Evolutionary conservation across 345 rosid genomes (phyloP), one percentile per base, ranked within the genome.

Genomic region (Salix exigua): DNA sequence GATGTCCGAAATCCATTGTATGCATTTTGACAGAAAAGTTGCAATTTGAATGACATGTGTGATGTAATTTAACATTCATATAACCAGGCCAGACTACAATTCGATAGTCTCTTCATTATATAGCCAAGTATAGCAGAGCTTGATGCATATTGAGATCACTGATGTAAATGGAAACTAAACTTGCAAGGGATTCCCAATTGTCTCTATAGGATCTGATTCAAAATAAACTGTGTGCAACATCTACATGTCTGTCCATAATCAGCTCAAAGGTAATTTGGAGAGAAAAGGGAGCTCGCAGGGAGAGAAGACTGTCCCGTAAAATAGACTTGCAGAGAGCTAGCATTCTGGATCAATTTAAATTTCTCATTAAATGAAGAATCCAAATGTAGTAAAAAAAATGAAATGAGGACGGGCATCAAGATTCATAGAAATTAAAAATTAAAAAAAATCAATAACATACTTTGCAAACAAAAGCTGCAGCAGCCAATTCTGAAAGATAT

Each of bases 391-490:
- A 60, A 60, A 30, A n/a, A 50, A 30, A 33, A 33, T 16, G 68
- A 42, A 33, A 23, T 16, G 16, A 5, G 17, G 46, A 18, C n/a
- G 48, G 63, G 12, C 48, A 63, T 62, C 48, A 58, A 35, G 13
- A 48, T 23, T 37, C 17, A 23, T 42, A 71, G 66, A 23, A 51
- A 5, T 33, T 33, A 33, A 33, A 7, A 42, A 23, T 16, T 10
- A 40, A 40, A 40, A 40, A 40, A 40, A 19, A 61, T 60, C n/a
- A 19, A 35, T 7, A 74, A 78, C 79, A 70, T 80, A 95, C 99
- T 74, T 91, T 87, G 86, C 98, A 95, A 76, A 95, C 99, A 73
- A 91, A 95, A 30, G 98, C 97, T 61, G 99, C 99, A 60, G 96
- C 99, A 66, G 97, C 97, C 75, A 95, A 83, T 82, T 95, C 99